A percentile compares a stretch with the other conserved stretches of the same genome.
Conservation (phyloP, 176 grass and related monocot genomes). For the Juncus inflexus region DNA sequence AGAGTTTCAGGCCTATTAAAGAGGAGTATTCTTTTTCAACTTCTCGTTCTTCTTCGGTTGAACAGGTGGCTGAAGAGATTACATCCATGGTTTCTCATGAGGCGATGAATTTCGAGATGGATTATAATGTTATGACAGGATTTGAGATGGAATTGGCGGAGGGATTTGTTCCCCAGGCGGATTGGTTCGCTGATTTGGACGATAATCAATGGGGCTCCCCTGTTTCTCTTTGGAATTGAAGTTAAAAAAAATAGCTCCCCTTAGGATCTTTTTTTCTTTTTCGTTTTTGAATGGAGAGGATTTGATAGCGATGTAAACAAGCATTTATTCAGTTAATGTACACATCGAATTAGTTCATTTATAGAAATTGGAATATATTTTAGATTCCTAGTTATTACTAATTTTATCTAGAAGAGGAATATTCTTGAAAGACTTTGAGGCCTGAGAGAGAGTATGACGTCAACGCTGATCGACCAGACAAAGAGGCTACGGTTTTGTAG, state of each 20-base stretch:
- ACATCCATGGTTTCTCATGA: not conserved
- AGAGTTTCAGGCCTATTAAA: conserved; percentile 26
- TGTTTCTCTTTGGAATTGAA: conserved; percentile 16
- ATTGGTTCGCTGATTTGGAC: conserved; percentile 1
- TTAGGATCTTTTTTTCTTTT: no score
- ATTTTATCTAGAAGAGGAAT: no score
- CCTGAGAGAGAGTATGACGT: no score
- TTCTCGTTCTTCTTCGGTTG: not conserved
- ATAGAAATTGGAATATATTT: no score
- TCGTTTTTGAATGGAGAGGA: no score
- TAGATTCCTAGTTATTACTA: no score
- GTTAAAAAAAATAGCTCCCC: not conserved
- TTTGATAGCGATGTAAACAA: no score
- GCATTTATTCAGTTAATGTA: no score
- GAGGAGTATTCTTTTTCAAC: not conserved
- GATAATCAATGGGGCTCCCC: not conserved
- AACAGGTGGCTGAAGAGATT: not conserved
- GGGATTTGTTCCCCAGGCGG: conserved; percentile 25
- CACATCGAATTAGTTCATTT: no score
- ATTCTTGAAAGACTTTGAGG: no score
- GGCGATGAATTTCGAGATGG: not conserved
- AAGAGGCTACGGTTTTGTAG: no score
- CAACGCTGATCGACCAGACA: no score
- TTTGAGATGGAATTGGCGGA: conserved; percentile 33
- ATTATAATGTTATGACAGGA: not conserved